phyloP scores from a whole-genome alignment of 2,329 filamentous ascomycete genomes.

The Capronia epimyces region DNA sequence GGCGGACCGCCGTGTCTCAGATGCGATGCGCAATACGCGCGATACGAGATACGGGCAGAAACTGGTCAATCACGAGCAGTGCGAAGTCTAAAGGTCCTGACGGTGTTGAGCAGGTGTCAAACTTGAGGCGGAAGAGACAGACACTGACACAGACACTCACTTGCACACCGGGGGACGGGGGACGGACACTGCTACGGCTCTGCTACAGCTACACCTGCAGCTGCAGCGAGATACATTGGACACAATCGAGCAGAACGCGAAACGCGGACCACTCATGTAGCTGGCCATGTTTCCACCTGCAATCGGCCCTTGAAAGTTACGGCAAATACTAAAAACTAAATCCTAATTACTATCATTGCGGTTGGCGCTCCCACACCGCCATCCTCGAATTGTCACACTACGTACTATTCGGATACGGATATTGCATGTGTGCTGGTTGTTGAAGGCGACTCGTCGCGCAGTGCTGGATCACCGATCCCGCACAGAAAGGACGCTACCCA shows the following conservation, averaged over 20 bases:
- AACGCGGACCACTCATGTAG: neutral
- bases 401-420: neutral
- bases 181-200: too few relatives aligned
- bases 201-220: too few relatives aligned
- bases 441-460: neutral
- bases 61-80: neutral
- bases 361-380: neutral
- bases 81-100: neutral
- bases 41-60: too few relatives aligned
- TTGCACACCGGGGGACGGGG: too few relatives aligned
- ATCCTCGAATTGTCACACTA: neutral
- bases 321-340: too few relatives aligned
- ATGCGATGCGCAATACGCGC: too few relatives aligned
- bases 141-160: too few relatives aligned
- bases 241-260: too few relatives aligned
- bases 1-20: too few relatives aligned
- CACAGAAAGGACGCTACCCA: neutral
- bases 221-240: too few relatives aligned
- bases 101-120: neutral
- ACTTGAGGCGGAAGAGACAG: too few relatives aligned
- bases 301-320: neutral
- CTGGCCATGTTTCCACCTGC: neutral
- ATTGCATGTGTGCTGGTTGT: neutral
- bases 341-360: neutral
- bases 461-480: neutral